Percentiles rank a stretch among this genome's conserved stretches.
phyloP scores from a whole-genome alignment of 73 alveolate species.

The Uronychia setigera region DNA sequence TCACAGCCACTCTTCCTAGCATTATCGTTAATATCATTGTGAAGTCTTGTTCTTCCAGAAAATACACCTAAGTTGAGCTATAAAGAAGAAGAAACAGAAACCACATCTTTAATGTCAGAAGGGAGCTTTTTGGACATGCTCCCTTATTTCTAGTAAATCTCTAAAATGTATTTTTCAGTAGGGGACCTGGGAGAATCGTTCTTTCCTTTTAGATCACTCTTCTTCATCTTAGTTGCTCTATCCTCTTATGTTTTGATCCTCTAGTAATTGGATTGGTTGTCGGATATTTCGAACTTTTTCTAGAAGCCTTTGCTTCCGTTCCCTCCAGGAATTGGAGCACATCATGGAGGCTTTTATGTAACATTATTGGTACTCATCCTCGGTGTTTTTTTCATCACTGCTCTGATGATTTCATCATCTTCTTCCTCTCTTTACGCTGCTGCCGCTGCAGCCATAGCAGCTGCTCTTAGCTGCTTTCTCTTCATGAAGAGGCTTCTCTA shows the following conservation, averaged over 20 bases:
- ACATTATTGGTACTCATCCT: background rate
- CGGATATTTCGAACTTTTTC: background rate
- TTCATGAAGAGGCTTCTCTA: background rate
- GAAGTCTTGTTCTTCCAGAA: background rate
- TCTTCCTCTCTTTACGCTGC: background rate
- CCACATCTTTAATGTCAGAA: no score
- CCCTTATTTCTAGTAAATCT: background rate
- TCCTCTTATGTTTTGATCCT: background rate
- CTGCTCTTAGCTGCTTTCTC: background rate
- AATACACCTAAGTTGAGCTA: background rate
- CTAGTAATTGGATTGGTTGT: background rate
- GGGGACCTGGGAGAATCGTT: slow-evolving; percentile 1
- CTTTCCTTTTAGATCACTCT: background rate
- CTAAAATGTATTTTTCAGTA: background rate
- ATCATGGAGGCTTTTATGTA: background rate
- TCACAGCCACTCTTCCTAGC: background rate
- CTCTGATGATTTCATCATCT: background rate
- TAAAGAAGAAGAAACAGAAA: background rate
- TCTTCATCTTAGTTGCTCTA: background rate
- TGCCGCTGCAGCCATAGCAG: slow-evolving; percentile 1
- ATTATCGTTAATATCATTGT: background rate
- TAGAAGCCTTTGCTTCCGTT: background rate
- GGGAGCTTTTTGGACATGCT: background rate
- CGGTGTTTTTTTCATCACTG: background rate
- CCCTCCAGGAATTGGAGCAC: no score